phyloP scores from a whole-genome alignment of 352 stramenopile species.

The Saprolegnia diclina region DNA sequence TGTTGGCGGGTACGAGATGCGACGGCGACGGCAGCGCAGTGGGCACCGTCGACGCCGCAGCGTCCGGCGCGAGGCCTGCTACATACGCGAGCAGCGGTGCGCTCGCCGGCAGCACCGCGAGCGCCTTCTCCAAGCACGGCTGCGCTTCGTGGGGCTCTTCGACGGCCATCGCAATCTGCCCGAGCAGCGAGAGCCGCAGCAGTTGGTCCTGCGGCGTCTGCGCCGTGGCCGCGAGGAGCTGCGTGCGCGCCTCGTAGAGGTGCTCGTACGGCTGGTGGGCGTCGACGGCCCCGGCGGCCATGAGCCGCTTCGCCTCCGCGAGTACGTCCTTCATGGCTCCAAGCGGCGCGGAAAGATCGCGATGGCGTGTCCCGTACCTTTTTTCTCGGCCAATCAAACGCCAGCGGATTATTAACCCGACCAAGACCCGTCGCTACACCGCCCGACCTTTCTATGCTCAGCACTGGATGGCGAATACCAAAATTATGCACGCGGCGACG shows the following conservation, averaged over 20 bases:
- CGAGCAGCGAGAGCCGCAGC: conserved; percentile 9
- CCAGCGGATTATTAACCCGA: too few species aligned
- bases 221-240: not conserved
- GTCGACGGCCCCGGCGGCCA: conserved; percentile 4
- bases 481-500: too few species aligned
- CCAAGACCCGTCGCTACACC: too few species aligned
- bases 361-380: not conserved
- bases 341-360: not conserved
- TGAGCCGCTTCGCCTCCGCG: conserved; percentile 2
- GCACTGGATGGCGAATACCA: too few species aligned
- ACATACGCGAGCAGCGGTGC: not conserved
- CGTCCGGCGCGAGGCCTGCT: not conserved
- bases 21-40: not conserved
- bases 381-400: too few species aligned
- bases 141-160: conserved; percentile 21
- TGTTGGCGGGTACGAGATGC: not conserved
- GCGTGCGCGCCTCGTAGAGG: conserved; percentile 8
- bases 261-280: conserved; percentile 7
- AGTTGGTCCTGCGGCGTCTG: not conserved
- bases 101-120: not conserved
- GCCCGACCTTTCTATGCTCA: too few species aligned
- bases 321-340: not conserved
- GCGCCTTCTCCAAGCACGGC: not conserved
- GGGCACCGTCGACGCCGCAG: not conserved
- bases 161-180: conserved; percentile 8